Percentiles rank a stretch among this genome's conserved stretches.
Evolutionary conservation across 2,329 filamentous ascomycete genomes (phyloP).

Genomic region (Botrytis deweyae): DNA sequence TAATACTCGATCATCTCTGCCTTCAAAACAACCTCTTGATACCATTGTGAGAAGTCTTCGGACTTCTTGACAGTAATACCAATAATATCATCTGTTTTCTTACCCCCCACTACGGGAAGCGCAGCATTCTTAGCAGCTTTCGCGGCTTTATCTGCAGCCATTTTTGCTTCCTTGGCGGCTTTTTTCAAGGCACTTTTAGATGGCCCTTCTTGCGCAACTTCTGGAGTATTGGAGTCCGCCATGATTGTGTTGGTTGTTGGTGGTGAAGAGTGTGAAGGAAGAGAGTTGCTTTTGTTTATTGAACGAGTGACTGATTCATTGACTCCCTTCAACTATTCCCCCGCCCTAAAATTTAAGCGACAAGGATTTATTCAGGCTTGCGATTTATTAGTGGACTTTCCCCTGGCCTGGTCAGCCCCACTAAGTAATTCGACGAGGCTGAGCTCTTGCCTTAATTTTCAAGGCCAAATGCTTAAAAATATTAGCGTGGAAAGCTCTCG

Average conservation of each 20-base stretch:
- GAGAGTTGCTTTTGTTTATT: neutral
- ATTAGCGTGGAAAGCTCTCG: slow-evolving; percentile 24
- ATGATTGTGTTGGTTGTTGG: slow-evolving; percentile 25
- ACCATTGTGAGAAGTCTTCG: slow-evolving; percentile 90
- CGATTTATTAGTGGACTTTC: neutral
- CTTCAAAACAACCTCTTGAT: slow-evolving; percentile 96
- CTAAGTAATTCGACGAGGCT: slow-evolving; percentile 7
- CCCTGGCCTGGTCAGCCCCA: neutral
- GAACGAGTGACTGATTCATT: neutral
- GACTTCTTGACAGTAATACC: slow-evolving; percentile 85
- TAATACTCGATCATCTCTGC: slow-evolving; percentile 98
- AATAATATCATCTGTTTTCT: slow-evolving; percentile 69
- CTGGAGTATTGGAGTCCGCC: slow-evolving; percentile 24
- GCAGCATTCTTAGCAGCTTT: slow-evolving; percentile 59
- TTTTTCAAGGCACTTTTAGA: slow-evolving; percentile 67
- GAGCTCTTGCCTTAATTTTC: slow-evolving; percentile 18
- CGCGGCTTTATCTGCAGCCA: slow-evolving; percentile 60
- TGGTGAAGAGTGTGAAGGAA: neutral
- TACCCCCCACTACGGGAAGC: slow-evolving; percentile 55
- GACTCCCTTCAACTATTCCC: slow-evolving; percentile 7
- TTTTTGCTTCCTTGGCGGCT: slow-evolving; percentile 62
- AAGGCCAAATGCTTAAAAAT: slow-evolving; percentile 22
- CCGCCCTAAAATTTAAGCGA: slow-evolving; percentile 22
- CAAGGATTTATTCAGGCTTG: slow-evolving; percentile 15
- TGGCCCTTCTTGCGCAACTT: slow-evolving; percentile 37